Evolutionary conservation across 768 basidiomycete genomes (phyloP).

Genomic region (Leccinum imitatum): DNA sequence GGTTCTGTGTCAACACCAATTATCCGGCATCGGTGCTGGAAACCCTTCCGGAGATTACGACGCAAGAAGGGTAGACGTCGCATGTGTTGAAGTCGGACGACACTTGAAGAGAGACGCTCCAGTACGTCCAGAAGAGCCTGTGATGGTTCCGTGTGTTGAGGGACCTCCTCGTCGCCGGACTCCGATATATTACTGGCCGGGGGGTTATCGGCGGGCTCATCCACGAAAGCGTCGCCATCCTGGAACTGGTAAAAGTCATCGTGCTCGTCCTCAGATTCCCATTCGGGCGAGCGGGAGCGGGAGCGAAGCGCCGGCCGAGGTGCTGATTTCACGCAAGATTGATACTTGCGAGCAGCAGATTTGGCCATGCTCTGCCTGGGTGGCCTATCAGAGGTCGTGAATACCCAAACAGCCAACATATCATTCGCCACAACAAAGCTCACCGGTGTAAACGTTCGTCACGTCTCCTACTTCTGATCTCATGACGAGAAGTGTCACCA

Average conservation of each 20-base stretch:
- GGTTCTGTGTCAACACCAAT: constrained; percentile 36
- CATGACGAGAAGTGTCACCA: neutral
- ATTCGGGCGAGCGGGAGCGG: neutral
- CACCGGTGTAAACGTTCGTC: constrained; percentile 10
- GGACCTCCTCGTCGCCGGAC: constrained; percentile 1
- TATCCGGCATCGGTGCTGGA: constrained; percentile 41
- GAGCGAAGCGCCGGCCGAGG: neutral
- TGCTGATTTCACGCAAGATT: constrained; percentile 17
- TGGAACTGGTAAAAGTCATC: neutral
- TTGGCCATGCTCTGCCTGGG: constrained; percentile 11
- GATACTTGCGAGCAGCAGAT: constrained; percentile 13
- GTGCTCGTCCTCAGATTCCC: constrained; percentile 4
- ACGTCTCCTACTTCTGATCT: neutral
- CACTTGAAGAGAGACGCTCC: constrained; percentile 31
- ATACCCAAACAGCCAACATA: neutral
- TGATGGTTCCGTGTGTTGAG: constrained; percentile 27
- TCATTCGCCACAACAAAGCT: neutral
- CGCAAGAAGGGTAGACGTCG: constrained; percentile 54
- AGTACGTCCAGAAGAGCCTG: constrained; percentile 37
- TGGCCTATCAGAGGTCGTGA: constrained; percentile 13
- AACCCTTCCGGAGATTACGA: constrained; percentile 51
- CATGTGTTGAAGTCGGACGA: constrained; percentile 38
- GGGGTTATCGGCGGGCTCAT: constrained; percentile 1
- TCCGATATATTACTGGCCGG: constrained; percentile 10
- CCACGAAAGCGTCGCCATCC: constrained; percentile 7